These are phyloP conservation scores for Cadophora sp. DNA, from an alignment of 2,329 filamentous ascomycete genomes.

Conservation along the genomic window DNA sequence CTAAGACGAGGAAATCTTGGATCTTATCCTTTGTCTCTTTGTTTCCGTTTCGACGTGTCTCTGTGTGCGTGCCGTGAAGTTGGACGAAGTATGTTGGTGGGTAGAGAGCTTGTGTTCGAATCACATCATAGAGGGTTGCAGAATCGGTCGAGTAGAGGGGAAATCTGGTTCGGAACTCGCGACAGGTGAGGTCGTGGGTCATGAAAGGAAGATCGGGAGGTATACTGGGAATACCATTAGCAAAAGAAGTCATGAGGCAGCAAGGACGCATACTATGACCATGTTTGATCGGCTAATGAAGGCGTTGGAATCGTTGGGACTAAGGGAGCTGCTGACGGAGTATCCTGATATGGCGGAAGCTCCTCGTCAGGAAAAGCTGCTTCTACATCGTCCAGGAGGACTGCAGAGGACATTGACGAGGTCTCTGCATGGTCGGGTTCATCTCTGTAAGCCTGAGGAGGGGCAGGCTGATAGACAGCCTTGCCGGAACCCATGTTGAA, in stretches of 20 bases:
- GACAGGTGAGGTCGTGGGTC: constrained; percentile 33
- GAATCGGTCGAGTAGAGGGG: constrained; percentile 38
- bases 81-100: constrained; percentile 40
- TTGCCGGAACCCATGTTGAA: constrained; percentile 24
- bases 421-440: constrained; percentile 31
- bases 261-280: not conserved
- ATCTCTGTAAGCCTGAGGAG: constrained; percentile 23
- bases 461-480: constrained; percentile 5
- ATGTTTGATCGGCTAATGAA: not conserved
- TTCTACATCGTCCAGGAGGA: constrained; percentile 31
- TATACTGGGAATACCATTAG: constrained; percentile 16
- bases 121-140: constrained; percentile 36
- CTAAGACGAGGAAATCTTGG: constrained; percentile 64
- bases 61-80: constrained; percentile 43
- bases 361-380: constrained; percentile 28
- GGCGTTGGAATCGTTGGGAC: not conserved
- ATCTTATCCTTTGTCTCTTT: constrained; percentile 57
- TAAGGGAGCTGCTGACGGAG: constrained; percentile 14
- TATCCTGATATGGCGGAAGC: constrained; percentile 33
- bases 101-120: constrained; percentile 39
- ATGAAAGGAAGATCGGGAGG: constrained; percentile 38
- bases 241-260: not conserved
- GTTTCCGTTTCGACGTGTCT: constrained; percentile 41
- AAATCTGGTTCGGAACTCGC: constrained; percentile 39
- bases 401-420: constrained; percentile 31